A percentile compares a stretch with the other conserved stretches of the same genome.
Conservation (phyloP, 108 stramenopile genomes). For the Stephanodiscus triporus region DNA sequence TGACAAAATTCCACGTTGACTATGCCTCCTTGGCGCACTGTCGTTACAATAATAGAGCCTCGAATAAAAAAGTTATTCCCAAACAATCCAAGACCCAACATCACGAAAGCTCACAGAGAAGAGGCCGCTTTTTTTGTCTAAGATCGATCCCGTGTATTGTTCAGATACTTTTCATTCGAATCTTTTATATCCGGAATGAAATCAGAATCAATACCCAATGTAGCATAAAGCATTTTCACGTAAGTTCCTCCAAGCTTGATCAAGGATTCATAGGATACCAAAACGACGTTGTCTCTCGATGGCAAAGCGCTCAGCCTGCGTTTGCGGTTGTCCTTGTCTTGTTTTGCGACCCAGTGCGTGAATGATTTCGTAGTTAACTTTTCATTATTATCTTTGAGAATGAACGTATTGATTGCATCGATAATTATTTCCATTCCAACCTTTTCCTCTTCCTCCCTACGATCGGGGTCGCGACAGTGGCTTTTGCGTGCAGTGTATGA, state of each 20-base stretch:
- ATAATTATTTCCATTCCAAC: constrained; percentile 31
- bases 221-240: constrained; percentile 26
- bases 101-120: too few relatives aligned
- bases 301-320: constrained; percentile 8
- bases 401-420: constrained; percentile 30
- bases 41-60: too few relatives aligned
- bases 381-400: constrained; percentile 15
- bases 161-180: constrained; percentile 23
- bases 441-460: constrained; percentile 21
- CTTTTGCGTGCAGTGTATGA: constrained; percentile 1
- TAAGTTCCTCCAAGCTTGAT: constrained; percentile 29
- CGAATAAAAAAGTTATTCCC: too few relatives aligned
- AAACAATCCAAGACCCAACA: too few relatives aligned
- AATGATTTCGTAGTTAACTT: constrained; percentile 5
- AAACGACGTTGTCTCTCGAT: constrained; percentile 18
- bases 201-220: constrained; percentile 25
- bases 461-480: constrained; percentile 13
- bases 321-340: constrained; percentile 3
- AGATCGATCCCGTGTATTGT: background rate
- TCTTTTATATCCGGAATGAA: constrained; percentile 12
- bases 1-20: too few relatives aligned
- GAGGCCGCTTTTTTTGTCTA: background rate
- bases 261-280: constrained; percentile 44
- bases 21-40: too few relatives aligned
- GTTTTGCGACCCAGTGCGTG: constrained; percentile 23